A percentile compares a stretch with the other conserved stretches of the same genome.
These are phyloP conservation scores for Ilyonectria sp. DNA, from an alignment of 2,329 filamentous ascomycete species.

Conservation along the genomic window DNA sequence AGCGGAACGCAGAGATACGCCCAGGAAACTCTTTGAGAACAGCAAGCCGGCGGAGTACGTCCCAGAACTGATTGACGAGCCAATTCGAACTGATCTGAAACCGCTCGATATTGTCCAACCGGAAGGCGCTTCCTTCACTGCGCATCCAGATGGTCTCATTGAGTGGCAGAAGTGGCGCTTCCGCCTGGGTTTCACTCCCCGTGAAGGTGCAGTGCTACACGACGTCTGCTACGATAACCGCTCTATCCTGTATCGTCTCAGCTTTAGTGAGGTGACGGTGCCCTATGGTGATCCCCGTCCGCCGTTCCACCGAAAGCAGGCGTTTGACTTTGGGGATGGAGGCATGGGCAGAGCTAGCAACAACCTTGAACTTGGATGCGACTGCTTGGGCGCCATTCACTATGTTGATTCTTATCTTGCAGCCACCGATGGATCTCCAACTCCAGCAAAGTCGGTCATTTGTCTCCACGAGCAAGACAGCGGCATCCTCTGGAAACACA, in stretches of 20 bases:
- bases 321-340: constrained; percentile 80
- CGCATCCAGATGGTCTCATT: constrained; percentile 62
- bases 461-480: constrained; percentile 81
- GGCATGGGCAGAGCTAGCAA: constrained; percentile 78
- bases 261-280: constrained; percentile 79
- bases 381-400: constrained; percentile 78
- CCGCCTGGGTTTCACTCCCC: constrained; percentile 77
- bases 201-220: constrained; percentile 81
- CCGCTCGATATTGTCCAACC: constrained; percentile 81
- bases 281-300: constrained; percentile 77
- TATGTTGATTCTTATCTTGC: constrained; percentile 72
- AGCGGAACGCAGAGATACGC: constrained; percentile 53
- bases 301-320: constrained; percentile 79
- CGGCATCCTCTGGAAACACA: constrained; percentile 81
- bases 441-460: constrained; percentile 69
- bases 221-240: constrained; percentile 77
- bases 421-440: constrained; percentile 67
- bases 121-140: constrained; percentile 76
- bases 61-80: constrained; percentile 65
- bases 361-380: constrained; percentile 78
- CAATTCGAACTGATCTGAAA: constrained; percentile 70
- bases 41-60: constrained; percentile 58
- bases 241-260: constrained; percentile 76
- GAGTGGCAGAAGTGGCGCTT: constrained; percentile 80
- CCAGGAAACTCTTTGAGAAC: constrained; percentile 55